Conservation (phyloP, 129 eudicot species). For the Centrapalus pauciflorus region DNA sequence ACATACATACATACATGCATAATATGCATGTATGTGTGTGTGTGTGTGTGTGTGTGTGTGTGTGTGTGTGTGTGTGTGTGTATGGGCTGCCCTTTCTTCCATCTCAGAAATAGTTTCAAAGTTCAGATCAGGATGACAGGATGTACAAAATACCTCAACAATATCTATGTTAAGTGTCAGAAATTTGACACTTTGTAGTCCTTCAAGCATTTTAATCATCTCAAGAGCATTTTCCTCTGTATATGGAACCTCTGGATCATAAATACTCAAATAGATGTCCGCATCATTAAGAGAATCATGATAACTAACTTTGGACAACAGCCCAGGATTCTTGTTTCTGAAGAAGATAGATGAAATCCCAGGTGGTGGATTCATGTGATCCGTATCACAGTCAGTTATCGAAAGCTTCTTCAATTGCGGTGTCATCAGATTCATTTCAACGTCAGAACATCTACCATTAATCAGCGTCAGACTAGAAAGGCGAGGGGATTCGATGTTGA, state of each 20-base stretch:
- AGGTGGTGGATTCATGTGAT: neutral
- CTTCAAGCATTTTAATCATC: conserved; percentile 1
- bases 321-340: too few relatives aligned
- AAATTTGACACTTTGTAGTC: neutral
- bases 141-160: conserved; percentile 3
- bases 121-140: too few relatives aligned
- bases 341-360: neutral
- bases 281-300: neutral
- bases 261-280: neutral
- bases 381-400: too few relatives aligned
- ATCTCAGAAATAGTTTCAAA: neutral
- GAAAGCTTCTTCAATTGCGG: too few relatives aligned
- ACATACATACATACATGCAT: too few relatives aligned
- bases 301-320: neutral
- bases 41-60: neutral
- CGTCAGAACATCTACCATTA: too few relatives aligned
- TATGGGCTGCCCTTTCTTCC: neutral
- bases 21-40: too few relatives aligned
- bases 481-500: too few relatives aligned
- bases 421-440: too few relatives aligned
- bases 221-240: neutral
- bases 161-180: neutral
- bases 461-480: too few relatives aligned
- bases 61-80: neutral
- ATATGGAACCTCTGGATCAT: neutral